phyloP scores from a whole-genome alignment of 2,329 filamentous ascomycete species.

The Paramyrothecium roridum region DNA sequence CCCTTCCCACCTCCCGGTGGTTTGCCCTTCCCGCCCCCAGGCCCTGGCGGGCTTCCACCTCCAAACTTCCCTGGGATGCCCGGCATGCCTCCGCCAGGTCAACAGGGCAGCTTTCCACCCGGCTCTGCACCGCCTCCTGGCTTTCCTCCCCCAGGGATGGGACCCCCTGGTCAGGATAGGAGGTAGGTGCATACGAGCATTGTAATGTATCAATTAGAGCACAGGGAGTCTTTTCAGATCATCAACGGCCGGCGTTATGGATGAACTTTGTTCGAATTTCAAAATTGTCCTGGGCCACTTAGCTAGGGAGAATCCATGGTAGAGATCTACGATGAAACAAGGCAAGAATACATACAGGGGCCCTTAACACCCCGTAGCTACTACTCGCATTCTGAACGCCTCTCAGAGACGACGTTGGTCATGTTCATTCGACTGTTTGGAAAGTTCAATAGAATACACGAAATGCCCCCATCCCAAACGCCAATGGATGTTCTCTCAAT shows the following conservation, averaged over 20 bases:
- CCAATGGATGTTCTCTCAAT: neutral
- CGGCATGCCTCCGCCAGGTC: conserved; percentile 35
- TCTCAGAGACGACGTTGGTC: too few relatives aligned
- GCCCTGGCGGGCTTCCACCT: conserved; percentile 19
- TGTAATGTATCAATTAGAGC: conserved; percentile 7
- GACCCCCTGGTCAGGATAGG: conserved; percentile 35
- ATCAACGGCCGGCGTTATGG: conserved; percentile 13
- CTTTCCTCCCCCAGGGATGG: conserved; percentile 30
- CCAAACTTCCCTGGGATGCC: conserved; percentile 29
- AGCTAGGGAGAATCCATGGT: too few relatives aligned
- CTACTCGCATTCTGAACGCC: too few relatives aligned
- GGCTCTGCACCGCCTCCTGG: conserved; percentile 27
- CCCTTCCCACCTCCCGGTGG: conserved; percentile 39
- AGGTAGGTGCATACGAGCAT: conserved; percentile 22
- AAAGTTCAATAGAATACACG: neutral
- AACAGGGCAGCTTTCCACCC: conserved; percentile 36
- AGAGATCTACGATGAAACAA: neutral
- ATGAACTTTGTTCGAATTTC: neutral
- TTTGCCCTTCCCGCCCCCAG: conserved; percentile 18
- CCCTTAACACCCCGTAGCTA: too few relatives aligned
- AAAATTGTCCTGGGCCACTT: neutral
- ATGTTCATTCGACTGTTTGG: neutral
- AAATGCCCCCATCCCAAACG: neutral
- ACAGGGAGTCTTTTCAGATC: conserved; percentile 13
- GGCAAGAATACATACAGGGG: neutral